A percentile compares a stretch with the other conserved stretches of the same genome.
phyloP scores from a whole-genome alignment of 495 filamentous ascomycete species.

The Tuber brumale region DNA sequence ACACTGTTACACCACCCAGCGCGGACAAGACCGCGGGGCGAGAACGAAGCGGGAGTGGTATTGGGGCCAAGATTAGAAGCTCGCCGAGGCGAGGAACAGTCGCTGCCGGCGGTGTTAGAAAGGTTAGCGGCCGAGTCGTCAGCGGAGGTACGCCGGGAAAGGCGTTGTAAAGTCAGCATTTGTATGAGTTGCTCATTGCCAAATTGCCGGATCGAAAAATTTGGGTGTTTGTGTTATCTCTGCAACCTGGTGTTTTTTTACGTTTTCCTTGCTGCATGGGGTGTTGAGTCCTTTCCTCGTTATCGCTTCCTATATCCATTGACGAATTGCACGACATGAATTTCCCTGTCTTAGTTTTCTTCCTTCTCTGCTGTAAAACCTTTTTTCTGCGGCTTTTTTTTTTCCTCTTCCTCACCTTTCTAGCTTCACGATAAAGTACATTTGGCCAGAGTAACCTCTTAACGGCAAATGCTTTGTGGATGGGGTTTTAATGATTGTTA shows the following conservation, averaged over 20 bases:
- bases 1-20: constrained; percentile 52
- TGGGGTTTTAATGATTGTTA: neutral
- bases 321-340: constrained; percentile 4
- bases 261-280: constrained; percentile 6
- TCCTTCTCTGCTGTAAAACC: neutral
- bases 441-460: neutral
- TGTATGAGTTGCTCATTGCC: constrained; percentile 12
- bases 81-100: constrained; percentile 55
- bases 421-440: neutral
- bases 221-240: neutral
- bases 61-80: constrained; percentile 68
- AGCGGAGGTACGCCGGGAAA: constrained; percentile 53
- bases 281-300: constrained; percentile 9
- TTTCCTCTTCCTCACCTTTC: neutral
- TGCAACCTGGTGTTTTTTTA: constrained; percentile 32
- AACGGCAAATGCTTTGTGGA: neutral
- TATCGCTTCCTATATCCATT: constrained; percentile 9
- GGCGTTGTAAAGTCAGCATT: constrained; percentile 36
- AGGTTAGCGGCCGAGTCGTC: constrained; percentile 87
- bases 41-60: constrained; percentile 53
- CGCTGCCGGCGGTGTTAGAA: constrained; percentile 66
- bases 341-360: constrained; percentile 3
- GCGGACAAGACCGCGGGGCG: constrained; percentile 43
- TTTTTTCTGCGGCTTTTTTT: neutral
- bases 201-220: constrained; percentile 9